Percentiles rank a stretch among this genome's conserved stretches.
Conservation (phyloP, 768 basidiomycete genomes). For the Tulasnella sp. region DNA sequence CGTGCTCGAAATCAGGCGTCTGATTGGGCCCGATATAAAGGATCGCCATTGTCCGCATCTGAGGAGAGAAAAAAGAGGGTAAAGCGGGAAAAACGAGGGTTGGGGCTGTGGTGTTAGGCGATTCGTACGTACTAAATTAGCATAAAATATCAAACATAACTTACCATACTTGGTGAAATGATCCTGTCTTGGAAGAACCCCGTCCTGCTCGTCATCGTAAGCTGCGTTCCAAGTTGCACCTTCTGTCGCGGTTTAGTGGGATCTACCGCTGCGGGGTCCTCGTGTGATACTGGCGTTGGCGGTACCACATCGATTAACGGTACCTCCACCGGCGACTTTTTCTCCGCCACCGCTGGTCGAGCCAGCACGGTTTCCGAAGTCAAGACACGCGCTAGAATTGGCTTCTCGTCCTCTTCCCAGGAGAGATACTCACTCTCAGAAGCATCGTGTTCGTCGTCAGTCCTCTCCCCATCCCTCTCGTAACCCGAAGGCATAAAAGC, state of each 20-base stretch:
- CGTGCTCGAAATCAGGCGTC: conserved; percentile 89
- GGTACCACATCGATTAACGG: conserved; percentile 44
- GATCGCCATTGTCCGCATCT: conserved; percentile 99
- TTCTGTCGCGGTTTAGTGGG: conserved; percentile 29
- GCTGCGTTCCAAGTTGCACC: conserved; percentile 70
- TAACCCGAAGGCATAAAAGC: conserved; percentile 13
- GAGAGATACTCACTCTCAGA: conserved; percentile 21
- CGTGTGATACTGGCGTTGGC: conserved; percentile 29
- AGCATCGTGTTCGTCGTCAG: conserved; percentile 18
- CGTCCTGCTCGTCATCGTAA: conserved; percentile 93
- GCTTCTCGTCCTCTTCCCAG: conserved; percentile 24
- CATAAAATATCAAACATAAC: conserved; percentile 36
- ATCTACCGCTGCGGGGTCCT: conserved; percentile 5
- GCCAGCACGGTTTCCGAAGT: conserved; percentile 17
- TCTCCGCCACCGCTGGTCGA: conserved; percentile 15
- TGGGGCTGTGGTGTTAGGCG: background rate
- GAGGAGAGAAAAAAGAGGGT: background rate
- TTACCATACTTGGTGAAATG: conserved; percentile 92
- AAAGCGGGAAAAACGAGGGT: background rate
- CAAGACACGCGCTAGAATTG: conserved; percentile 27
- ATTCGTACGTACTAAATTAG: conserved; percentile 21
- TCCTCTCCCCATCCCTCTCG: conserved; percentile 12
- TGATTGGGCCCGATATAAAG: conserved; percentile 91
- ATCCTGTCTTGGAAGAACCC: conserved; percentile 93
- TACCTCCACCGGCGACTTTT: conserved; percentile 32